Percentiles rank a stretch among this genome's conserved stretches.
These are phyloP conservation scores for Pisolithus tinctorius DNA, from an alignment of 768 basidiomycete genomes.

Conservation along the genomic window DNA sequence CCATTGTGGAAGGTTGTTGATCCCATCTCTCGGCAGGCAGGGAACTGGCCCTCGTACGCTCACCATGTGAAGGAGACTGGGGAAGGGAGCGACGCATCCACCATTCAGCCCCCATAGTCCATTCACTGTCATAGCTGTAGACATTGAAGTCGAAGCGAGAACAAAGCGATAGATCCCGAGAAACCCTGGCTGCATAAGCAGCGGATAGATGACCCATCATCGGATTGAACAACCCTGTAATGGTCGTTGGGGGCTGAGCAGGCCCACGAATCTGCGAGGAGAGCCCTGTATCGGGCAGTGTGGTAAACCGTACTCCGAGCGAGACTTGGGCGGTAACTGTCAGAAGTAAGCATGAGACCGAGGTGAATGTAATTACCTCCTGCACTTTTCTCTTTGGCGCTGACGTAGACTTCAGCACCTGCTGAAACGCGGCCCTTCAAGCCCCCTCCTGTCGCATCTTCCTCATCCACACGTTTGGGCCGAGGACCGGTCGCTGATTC, in stretches of 20 bases:
- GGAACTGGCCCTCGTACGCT: conserved; percentile 1
- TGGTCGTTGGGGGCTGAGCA: conserved; percentile 85
- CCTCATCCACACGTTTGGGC: conserved; percentile 86
- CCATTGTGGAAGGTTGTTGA: conserved; percentile 6
- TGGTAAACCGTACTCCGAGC: conserved; percentile 90
- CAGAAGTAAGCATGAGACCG: conserved; percentile 1
- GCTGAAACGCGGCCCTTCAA: conserved; percentile 85
- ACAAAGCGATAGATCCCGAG: conserved; percentile 77
- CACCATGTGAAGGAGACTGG: conserved; percentile 15
- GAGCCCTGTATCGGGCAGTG: conserved; percentile 72
- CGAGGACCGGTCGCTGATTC: conserved; percentile 25
- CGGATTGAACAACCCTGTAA: conserved; percentile 92
- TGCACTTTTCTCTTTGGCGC: conserved; percentile 86
- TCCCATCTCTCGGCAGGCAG: conserved; percentile 1
- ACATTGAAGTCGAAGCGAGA: conserved; percentile 95
- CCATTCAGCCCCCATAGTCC: conserved; percentile 95
- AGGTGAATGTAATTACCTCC: conserved; percentile 55
- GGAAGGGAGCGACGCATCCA: conserved; percentile 66
- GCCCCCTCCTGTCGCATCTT: conserved; percentile 88
- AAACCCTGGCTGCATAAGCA: conserved; percentile 86
- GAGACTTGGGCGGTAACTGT: conserved; percentile 51
- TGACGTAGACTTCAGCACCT: conserved; percentile 91
- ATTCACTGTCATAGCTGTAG: conserved; percentile 94
- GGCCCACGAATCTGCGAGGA: conserved; percentile 34
- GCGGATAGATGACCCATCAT: conserved; percentile 92